Conservation (phyloP, 306 rosid genomes). For the Dryas alaskensis region DNA sequence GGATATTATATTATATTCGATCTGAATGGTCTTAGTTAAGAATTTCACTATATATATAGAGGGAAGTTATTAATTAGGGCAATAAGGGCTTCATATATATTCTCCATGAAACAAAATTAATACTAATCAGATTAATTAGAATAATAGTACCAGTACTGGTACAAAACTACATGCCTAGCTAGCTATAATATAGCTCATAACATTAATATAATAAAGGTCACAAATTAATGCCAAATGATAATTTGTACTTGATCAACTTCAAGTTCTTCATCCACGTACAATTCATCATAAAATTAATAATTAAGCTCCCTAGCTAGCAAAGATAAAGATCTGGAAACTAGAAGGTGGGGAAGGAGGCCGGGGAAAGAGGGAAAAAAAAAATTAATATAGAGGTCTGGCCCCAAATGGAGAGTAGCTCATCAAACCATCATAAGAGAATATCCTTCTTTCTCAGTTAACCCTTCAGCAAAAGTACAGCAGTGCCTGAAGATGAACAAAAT, state of each 20-base stretch:
- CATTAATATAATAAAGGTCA: conserved; percentile 9
- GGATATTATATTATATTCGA: too few species aligned
- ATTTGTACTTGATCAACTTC: neutral
- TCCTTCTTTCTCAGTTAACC: neutral
- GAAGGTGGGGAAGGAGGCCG: neutral
- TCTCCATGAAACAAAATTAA: neutral
- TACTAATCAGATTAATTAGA: conserved; percentile 25
- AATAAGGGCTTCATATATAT: neutral
- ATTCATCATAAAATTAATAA: neutral
- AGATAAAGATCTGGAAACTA: conserved; percentile 8
- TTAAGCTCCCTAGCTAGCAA: conserved; percentile 9
- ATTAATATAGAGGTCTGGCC: conserved; percentile 11
- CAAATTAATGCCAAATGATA: conserved; percentile 15
- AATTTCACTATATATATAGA: too few species aligned
- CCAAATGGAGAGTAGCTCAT: neutral
- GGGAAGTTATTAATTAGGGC: neutral
- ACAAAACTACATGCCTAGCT: conserved; percentile 36
- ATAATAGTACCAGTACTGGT: conserved; percentile 21
- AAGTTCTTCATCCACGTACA: neutral
- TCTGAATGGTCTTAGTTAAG: too few species aligned
- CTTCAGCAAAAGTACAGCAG: conserved; percentile 5
- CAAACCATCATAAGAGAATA: neutral
- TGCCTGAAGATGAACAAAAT: conserved; percentile 6
- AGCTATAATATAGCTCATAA: neutral
- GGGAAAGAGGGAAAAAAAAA: neutral